phyloP scores from a whole-genome alignment of 169 alveolate species.

The Plasmodium inui region DNA sequence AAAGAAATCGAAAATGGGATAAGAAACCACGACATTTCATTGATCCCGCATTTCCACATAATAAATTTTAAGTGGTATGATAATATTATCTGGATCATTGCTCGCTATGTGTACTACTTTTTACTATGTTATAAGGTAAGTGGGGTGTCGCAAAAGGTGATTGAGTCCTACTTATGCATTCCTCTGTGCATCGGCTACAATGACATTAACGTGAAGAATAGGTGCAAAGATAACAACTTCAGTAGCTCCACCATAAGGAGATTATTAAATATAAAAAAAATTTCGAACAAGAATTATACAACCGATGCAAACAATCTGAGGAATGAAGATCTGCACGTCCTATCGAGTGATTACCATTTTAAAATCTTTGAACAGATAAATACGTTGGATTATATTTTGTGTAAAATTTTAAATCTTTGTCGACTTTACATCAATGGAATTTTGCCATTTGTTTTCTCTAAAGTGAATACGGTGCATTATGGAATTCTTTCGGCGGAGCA shows the following conservation, averaged over 20 bases:
- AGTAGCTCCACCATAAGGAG: slow-evolving; percentile 68
- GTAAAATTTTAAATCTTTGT: slow-evolving; percentile 86
- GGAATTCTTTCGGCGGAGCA: slow-evolving; percentile 82
- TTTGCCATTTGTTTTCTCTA: slow-evolving; percentile 90
- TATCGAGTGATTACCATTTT: slow-evolving; percentile 65
- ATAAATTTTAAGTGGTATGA: slow-evolving; percentile 75
- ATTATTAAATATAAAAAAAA: slow-evolving; percentile 52
- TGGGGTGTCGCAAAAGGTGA: slow-evolving; percentile 52
- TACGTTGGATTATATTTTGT: slow-evolving; percentile 72
- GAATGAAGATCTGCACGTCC: slow-evolving; percentile 12
- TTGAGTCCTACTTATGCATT: slow-evolving; percentile 65
- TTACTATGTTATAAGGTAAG: slow-evolving; percentile 44
- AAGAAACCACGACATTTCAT: slow-evolving; percentile 58
- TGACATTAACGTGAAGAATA: slow-evolving; percentile 15
- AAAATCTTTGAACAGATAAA: slow-evolving; percentile 72
- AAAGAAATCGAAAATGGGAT: slow-evolving; percentile 62
- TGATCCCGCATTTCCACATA: slow-evolving; percentile 74
- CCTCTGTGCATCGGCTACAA: slow-evolving; percentile 63
- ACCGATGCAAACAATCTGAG: slow-evolving; percentile 15
- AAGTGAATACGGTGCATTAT: slow-evolving; percentile 87
- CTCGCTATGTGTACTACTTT: slow-evolving; percentile 65
- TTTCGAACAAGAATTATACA: slow-evolving; percentile 15
- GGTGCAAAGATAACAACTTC: slow-evolving; percentile 12
- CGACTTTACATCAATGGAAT: slow-evolving; percentile 90
- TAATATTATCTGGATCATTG: slow-evolving; percentile 66